Percentiles rank a stretch among this genome's conserved stretches.
Evolutionary conservation across 306 rosid species (phyloP).

Genomic region (Vigna radiata): DNA sequence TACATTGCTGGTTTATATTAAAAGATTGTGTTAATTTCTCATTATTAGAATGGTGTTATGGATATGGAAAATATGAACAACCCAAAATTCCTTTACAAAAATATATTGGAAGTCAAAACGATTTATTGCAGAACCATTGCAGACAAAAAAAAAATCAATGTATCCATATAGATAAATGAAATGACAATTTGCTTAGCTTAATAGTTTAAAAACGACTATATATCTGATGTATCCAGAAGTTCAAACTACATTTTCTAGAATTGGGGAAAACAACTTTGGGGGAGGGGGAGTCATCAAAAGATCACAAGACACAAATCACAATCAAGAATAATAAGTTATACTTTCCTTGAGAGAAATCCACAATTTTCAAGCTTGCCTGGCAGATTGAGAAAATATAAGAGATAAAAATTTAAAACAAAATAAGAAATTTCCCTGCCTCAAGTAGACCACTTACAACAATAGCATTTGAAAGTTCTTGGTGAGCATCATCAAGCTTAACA

Average conservation of each 20-base stretch:
- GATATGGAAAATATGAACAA: too few relatives aligned
- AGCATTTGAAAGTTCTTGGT: slow-evolving; percentile 94
- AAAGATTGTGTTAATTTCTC: too few relatives aligned
- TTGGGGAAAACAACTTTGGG: background rate
- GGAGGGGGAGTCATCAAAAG: background rate
- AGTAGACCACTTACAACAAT: slow-evolving; percentile 69
- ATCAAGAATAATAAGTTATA: slow-evolving; percentile 25
- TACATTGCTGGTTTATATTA: too few relatives aligned
- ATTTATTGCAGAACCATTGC: too few relatives aligned
- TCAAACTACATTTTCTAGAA: slow-evolving; percentile 6
- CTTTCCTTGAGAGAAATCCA: slow-evolving; percentile 12
- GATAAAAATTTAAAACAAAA: background rate
- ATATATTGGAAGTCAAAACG: too few relatives aligned
- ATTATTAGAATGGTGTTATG: too few relatives aligned
- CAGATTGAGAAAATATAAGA: slow-evolving; percentile 18
- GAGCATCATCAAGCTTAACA: slow-evolving; percentile 94
- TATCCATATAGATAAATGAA: too few relatives aligned
- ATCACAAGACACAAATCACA: background rate
- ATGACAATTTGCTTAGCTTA: background rate
- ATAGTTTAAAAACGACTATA: slow-evolving; percentile 1
- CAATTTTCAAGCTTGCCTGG: background rate
- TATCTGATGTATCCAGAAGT: background rate
- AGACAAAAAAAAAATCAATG: too few relatives aligned
- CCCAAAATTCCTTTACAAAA: too few relatives aligned
- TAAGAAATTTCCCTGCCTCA: background rate